Base-by-base conservation (phyloP, 2,329 filamentous ascomycete genomes). In the Aureobasidium musti region DNA sequence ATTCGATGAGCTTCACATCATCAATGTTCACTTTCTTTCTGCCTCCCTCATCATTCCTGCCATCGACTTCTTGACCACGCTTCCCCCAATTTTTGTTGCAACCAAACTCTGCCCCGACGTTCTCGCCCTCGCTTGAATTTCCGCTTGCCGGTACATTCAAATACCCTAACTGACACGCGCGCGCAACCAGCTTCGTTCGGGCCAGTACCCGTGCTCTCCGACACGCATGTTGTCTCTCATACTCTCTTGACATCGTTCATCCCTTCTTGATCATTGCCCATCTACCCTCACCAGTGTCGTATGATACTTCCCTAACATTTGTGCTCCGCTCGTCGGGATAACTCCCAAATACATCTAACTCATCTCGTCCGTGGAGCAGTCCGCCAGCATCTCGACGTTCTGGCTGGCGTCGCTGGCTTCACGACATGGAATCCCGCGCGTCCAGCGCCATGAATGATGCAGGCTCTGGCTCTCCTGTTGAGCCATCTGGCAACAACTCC, bases 121-220 rank as follows among this genome's bases (percentile, higher is more conserved):
- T 63, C 61, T 64, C 61, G 61, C 47, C 61, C 47, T 54, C 61
- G 61, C 61, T 64, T 54, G 61, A 37, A 53, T 64, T 63, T 63
- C 60, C 47, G 60, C 60, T 53, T 54, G 33, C 37, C 49, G 33
- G 61, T 64, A 64, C 61, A 39, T 39, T 39, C 47, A 63, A 49
- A 60, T 60, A 60, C 56, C 56, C 56, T 50, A 50, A 63, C 57
- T 61, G 57, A 61, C 45, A 63, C 47, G 61, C 49, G 49, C 61
- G 47, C 60, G 60, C 45, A 50, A 63, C 33, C 59, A 63, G 43
- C 26, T 50, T 63, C 43, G 59, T 37, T 63, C 59, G 43, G 43
- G 28, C 60, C 49, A 53, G 30, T 64, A 64, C 49, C 61, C 49
- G 61, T 64, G 61, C 61, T 64, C 57, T 61, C 61, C 61, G 61